Percentiles rank a stretch among this genome's conserved stretches.
Conservation (phyloP, 345 rosid genomes). For the Garcia nutans region DNA sequence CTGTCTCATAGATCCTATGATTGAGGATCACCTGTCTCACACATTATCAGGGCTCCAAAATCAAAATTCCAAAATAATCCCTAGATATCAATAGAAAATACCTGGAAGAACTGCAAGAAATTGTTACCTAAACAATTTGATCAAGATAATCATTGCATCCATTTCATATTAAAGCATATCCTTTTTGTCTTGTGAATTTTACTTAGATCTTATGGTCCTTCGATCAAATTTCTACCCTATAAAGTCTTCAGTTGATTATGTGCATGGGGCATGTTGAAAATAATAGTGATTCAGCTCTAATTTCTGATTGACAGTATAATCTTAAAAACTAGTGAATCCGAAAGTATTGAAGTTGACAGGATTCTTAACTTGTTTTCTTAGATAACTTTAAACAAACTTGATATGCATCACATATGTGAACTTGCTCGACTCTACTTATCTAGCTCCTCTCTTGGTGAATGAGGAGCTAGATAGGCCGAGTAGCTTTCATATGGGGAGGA, state of each 20-base stretch:
- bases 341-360: background rate
- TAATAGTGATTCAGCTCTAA: background rate
- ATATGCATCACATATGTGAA: conserved; percentile 5
- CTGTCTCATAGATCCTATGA: too few species aligned
- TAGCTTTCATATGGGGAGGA: background rate
- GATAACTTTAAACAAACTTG: background rate
- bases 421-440: background rate
- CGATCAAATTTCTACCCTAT: background rate
- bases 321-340: background rate
- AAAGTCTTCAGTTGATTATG: background rate
- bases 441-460: background rate
- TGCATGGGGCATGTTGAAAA: background rate
- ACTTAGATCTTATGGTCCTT: background rate
- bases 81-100: background rate
- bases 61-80: background rate
- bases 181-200: background rate
- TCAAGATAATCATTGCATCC: background rate
- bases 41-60: background rate
- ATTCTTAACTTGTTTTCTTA: background rate
- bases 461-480: background rate
- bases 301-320: background rate
- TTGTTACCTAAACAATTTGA: background rate
- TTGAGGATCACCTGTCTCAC: background rate
- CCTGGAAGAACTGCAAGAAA: background rate
- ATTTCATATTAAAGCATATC: background rate